Conservation (phyloP, 2,329 filamentous ascomycete species). For the Botrytis cinerea region DNA sequence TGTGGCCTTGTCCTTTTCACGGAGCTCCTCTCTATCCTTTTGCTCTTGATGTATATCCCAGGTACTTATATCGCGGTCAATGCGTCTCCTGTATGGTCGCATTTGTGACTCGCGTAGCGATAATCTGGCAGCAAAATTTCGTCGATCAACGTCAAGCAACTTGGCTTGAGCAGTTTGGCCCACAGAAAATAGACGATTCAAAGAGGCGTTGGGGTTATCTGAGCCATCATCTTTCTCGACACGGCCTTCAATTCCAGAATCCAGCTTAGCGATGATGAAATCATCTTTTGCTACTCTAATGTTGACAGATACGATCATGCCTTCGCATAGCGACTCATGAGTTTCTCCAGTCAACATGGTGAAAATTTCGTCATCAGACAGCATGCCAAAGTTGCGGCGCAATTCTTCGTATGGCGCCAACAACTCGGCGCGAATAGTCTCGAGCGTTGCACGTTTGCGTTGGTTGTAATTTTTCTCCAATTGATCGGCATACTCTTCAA, state of each 20-base stretch:
- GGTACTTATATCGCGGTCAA: constrained; percentile 73
- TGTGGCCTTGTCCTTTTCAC: constrained; percentile 82
- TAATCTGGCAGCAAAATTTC: constrained; percentile 79
- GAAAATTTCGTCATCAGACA: constrained; percentile 80
- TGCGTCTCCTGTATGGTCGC: constrained; percentile 67
- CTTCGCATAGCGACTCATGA: constrained; percentile 75
- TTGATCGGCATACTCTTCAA: constrained; percentile 97
- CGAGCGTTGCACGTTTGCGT: constrained; percentile 90
- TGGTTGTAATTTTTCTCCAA: constrained; percentile 91
- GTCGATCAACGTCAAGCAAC: constrained; percentile 83
- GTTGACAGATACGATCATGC: constrained; percentile 90
- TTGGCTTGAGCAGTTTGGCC: constrained; percentile 89
- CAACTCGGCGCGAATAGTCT: constrained; percentile 92
- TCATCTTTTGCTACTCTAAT: constrained; percentile 88
- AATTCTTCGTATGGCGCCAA: constrained; percentile 94
- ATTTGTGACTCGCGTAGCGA: constrained; percentile 82
- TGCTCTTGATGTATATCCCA: constrained; percentile 87
- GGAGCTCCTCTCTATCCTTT: constrained; percentile 77
- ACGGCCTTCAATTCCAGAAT: constrained; percentile 90
- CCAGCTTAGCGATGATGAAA: constrained; percentile 89
- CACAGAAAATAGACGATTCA: constrained; percentile 71
- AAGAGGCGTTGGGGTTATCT: constrained; percentile 64
- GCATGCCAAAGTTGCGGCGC: constrained; percentile 71
- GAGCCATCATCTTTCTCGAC: constrained; percentile 82
- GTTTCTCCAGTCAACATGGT: constrained; percentile 97